Evolutionary conservation across 73 alveolate genomes (phyloP).

Genomic region (Paramecium primaurelia): DNA sequence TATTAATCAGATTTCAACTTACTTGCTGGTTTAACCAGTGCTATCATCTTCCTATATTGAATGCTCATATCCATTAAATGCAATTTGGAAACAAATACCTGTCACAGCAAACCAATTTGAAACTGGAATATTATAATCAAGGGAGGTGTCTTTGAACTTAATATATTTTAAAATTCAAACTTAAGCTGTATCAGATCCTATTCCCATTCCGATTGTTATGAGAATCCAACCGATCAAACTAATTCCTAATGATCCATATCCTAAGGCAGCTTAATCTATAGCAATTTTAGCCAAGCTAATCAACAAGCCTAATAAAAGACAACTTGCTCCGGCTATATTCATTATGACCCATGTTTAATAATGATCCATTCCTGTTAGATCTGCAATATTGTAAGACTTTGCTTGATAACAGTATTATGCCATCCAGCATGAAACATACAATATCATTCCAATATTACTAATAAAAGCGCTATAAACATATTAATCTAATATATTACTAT

Average conservation of each 20-base stretch:
- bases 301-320: not conserved
- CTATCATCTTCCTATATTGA: not conserved
- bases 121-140: conserved; percentile 1
- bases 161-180: not conserved
- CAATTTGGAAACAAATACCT: not conserved
- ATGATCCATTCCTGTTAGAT: not conserved
- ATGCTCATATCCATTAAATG: not conserved
- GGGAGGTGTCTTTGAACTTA: not conserved
- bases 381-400: not conserved
- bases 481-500: not conserved
- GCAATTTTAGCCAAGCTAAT: not conserved
- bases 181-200: not conserved
- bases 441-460: conserved; percentile 6
- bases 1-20: not conserved
- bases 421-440: not conserved
- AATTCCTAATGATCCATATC: conserved; percentile 1
- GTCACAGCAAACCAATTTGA: not conserved
- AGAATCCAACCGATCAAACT: not conserved
- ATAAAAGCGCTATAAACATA: not conserved
- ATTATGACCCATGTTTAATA: not conserved
- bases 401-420: conserved; percentile 14
- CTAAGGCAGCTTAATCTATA: not conserved
- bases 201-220: not conserved
- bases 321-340: conserved; percentile 9
- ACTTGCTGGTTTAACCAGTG: not conserved